Conservation (phyloP, 352 stramenopile genomes). For the Phytopythium helicoides region DNA sequence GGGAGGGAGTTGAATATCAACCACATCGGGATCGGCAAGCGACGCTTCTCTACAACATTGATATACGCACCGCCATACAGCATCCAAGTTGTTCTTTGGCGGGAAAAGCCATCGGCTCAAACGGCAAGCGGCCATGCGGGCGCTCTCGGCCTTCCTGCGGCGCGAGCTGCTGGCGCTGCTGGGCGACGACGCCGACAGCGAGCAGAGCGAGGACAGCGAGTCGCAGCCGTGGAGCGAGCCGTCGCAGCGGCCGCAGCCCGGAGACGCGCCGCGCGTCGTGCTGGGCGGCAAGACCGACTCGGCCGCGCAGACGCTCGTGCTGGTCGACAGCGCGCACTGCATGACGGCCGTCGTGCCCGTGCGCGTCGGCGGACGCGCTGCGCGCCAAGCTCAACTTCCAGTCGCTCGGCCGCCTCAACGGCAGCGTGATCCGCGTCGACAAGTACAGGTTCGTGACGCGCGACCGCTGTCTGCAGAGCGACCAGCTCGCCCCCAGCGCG, state of each 20-base stretch:
- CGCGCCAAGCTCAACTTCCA: conserved; percentile 21
- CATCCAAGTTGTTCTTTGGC: too few relatives aligned
- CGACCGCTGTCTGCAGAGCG: conserved; percentile 22
- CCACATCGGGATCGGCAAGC: too few relatives aligned
- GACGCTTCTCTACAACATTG: too few relatives aligned
- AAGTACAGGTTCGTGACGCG: conserved; percentile 64
- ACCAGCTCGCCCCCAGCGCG: conserved; percentile 4
- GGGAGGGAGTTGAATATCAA: background rate
- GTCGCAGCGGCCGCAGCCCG: background rate
- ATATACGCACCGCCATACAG: too few relatives aligned
- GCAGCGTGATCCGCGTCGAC: conserved; percentile 49
- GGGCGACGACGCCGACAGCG: conserved; percentile 3
- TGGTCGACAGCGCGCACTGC: conserved; percentile 48
- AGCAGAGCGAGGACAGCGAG: conserved; percentile 55
- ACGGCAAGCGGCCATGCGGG: background rate
- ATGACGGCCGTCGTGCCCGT: conserved; percentile 50
- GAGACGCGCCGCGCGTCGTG: conserved; percentile 41
- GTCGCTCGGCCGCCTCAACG: conserved; percentile 38
- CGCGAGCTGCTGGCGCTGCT: conserved; percentile 56
- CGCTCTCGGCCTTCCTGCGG: conserved; percentile 43
- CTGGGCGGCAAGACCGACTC: conserved; percentile 46
- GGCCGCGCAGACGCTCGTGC: conserved; percentile 30
- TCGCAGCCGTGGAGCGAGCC: conserved; percentile 19
- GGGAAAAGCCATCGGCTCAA: background rate
- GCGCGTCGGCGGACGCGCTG: conserved; percentile 16